These are phyloP conservation scores for Lepidium aucheri DNA, from an alignment of 345 rosid genomes.

Conservation along the genomic window DNA sequence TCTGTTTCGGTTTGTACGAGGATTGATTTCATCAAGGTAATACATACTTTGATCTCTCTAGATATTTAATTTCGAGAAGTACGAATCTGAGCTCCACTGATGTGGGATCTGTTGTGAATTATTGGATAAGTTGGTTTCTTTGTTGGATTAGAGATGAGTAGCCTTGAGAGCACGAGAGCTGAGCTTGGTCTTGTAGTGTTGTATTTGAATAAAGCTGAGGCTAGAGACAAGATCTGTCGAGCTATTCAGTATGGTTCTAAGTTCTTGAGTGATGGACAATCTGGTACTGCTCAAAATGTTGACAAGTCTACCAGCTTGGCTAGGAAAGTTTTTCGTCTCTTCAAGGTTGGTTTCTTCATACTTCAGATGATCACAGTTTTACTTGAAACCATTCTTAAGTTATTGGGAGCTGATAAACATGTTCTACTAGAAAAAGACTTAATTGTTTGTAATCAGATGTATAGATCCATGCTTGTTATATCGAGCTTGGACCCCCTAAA, in stretches of 20 bases:
- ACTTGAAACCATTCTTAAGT: not conserved
- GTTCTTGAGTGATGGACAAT: constrained; percentile 72
- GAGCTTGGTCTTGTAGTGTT: constrained; percentile 78
- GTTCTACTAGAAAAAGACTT: too few species aligned
- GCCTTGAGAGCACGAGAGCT: constrained; percentile 77
- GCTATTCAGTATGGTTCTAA: constrained; percentile 96
- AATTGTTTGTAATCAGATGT: not conserved
- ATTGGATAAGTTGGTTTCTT: not conserved
- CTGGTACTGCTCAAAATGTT: constrained; percentile 90
- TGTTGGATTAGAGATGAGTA: constrained; percentile 31
- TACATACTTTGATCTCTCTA: not conserved
- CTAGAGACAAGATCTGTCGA: constrained; percentile 97
- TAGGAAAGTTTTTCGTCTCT: constrained; percentile 89
- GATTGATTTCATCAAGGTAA: too few species aligned
- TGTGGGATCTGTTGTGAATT: not conserved
- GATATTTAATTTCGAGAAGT: not conserved
- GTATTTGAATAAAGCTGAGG: constrained; percentile 92
- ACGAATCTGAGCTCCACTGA: not conserved
- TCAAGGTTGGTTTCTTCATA: constrained; percentile 43
- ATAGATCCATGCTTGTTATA: not conserved
- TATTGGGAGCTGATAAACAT: not conserved
- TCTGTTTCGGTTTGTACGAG: too few species aligned
- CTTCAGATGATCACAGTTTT: not conserved
- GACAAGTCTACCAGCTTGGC: constrained; percentile 96
- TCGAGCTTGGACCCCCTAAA: not conserved